Evolutionary conservation across 164 flowering plant species (phyloP).

Genomic region (Sextonia rubra): DNA sequence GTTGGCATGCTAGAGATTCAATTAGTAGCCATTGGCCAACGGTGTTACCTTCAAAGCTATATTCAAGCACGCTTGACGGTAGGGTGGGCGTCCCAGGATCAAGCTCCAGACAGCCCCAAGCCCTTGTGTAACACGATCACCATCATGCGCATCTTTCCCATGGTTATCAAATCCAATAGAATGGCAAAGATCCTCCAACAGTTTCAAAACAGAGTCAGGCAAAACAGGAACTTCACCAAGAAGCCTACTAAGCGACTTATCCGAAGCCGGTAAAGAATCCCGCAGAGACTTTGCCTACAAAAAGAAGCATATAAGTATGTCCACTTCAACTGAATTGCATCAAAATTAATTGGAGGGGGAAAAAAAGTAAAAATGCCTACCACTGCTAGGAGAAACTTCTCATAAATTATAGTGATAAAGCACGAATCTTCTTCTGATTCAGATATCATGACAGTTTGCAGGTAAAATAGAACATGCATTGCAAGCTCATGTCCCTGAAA

Average conservation of each 20-base stretch:
- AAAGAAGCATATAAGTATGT: neutral
- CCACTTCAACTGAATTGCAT: neutral
- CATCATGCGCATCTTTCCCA: conserved; percentile 59
- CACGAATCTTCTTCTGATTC: conserved; percentile 25
- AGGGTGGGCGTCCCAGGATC: conserved; percentile 75
- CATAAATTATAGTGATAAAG: conserved; percentile 60
- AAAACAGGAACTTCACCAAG: conserved; percentile 89
- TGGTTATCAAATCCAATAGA: conserved; percentile 35
- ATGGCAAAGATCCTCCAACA: conserved; percentile 74
- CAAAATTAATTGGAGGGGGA: neutral
- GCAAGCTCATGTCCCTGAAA: conserved; percentile 93
- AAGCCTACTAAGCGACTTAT: conserved; percentile 87
- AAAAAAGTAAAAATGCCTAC: conserved; percentile 31
- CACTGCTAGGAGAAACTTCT: conserved; percentile 75
- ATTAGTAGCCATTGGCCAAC: neutral
- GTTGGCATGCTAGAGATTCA: neutral
- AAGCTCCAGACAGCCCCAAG: conserved; percentile 98
- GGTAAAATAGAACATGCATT: conserved; percentile 71
- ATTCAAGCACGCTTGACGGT: conserved; percentile 71
- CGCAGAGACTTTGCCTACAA: conserved; percentile 77
- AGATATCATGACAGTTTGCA: conserved; percentile 44
- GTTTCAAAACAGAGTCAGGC: conserved; percentile 68
- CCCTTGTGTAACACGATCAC: conserved; percentile 96
- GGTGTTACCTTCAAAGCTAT: conserved; percentile 78
- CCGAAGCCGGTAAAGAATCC: conserved; percentile 81